Evolutionary conservation across 108 stramenopile genomes (phyloP), one percentile per base, ranked within the genome.

Genomic region (Tribonema minus): DNA sequence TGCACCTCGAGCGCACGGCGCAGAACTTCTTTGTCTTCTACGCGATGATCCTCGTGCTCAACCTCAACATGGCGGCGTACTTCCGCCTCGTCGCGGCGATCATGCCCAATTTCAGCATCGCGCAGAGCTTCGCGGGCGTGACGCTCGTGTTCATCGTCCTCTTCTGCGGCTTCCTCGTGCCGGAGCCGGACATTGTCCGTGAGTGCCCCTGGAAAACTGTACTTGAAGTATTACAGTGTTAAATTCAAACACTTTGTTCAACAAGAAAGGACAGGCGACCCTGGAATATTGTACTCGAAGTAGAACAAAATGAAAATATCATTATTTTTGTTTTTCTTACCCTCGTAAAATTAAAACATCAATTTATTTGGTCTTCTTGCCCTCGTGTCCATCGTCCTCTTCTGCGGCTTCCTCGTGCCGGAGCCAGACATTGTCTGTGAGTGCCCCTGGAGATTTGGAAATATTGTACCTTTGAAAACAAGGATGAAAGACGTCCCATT

Each of bases 151-250:
- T 88, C 54, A 37, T 68, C 31, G 79, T 89, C 23, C 78, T 89
- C 0, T 88, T 89, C 64, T 68, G 70, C 32, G 88, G 88, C 62
- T 87, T 80, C 58, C 79, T 88, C 40, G 67, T 87, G 65, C 33
- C 76, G 15, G 63, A 54, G 46, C 46, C 37, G 6, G 61, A 67
- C 67, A 35, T 80, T 39, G 25, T 84, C 1, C 79, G 35, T 4
- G 34, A 23, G 23, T 68, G 32, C n/a, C n/a, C n/a, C n/a, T n/a
- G n/a, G n/a, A n/a, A n/a, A n/a, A n/a, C n/a, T n/a, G n/a, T n/a
- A n/a, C n/a, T n/a, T n/a, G n/a, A n/a, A n/a, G n/a, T n/a, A n/a
- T n/a, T n/a, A n/a, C n/a, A n/a, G n/a, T n/a, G n/a, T n/a, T n/a
- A n/a, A n/a, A n/a, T n/a, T n/a, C n/a, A n/a, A n/a, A n/a, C n/a